Base-by-base conservation (phyloP, 805 yeast species). In the Myxozyma vanderwaltii region DNA sequence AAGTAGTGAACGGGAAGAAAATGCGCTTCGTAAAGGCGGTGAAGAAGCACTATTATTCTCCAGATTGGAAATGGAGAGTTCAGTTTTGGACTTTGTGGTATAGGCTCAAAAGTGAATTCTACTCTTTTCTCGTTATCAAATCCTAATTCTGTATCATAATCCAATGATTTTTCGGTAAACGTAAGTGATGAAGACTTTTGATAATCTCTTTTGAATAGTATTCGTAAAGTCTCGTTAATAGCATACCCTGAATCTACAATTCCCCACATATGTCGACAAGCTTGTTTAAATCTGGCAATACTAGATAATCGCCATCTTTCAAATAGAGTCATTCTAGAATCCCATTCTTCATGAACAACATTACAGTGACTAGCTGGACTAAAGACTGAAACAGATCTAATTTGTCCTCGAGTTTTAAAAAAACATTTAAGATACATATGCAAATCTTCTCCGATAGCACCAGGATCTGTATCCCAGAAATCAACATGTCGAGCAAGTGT, bases 241-340 rank as follows among this genome's bases (percentile, higher is more conserved):
- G 61, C 61, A 38, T 61, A 64, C 4, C 68, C 68, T 3, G 68
- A 54, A 27, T 64, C 68, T 8, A 64, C 47, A 27, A 55, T 56
- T 4, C 68, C 68, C 68, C 68, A 64, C 67, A 61, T 60, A 51
- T 64, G 68, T 15, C 68, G 54, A 21, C 64, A 36, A 2, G 68
- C 68, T 53, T 64, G 68, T 39, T 24, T 44, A 35, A 47, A 64
- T 26, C 68, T 54, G 12, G 68, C 68, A 7, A 15, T 29, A 3
- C 49, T 43, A 12, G 64, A 59, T 29, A 53, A 33, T 19, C 58
- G 13, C 61, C 64, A 61, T 21, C 52, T 36, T 15, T 21, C 33
- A 23, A 31, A 39, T 6, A 49, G 27, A 17, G 35, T 23, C 41
- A 29, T 26, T 2, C 10, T 31, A 17, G 50, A 35, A 12, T 24